Evolutionary conservation across 2,329 filamentous ascomycete genomes (phyloP), one percentile per base, ranked within the genome.

Genomic region (Paraconiothyrium brasiliense): DNA sequence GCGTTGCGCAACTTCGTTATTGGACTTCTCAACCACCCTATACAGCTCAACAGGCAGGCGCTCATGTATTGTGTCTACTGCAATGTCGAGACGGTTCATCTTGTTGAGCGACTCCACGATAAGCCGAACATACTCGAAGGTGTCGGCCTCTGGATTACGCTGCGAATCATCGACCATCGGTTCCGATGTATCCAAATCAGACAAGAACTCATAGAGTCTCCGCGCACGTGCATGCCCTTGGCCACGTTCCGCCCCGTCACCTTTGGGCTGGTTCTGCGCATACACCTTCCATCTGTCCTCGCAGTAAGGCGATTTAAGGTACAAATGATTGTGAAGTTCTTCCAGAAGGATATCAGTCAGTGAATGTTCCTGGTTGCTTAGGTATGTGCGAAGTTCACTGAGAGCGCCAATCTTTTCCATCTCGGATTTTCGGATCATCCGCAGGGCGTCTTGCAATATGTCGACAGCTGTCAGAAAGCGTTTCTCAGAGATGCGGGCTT

Each of bases 281-380:
- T 97, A 87, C 61, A 86, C 87, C 78, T 97, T 96, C 95, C 95
- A 99, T 68, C 95, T 86, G 76, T 97, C 93, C 75, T 97, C 93
- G 75, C 94, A 98, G 76, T 99, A 99, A 0, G 94, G 95, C 3
- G 94, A 98, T 77, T 98, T 98, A 43, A 99, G 87, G 75, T 99
- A 99, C 4, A 99, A 85, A 79, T 99, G 95, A 76, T 97, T 95
- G 76, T 99, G 95, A 37, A 99, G 84, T 78, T 99, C 95, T 76
- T 99, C 95, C n/a, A 98, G 89, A 59, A 99, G 78, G 57, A 98
- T 98, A 74, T 99, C 95, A 73, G 94, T 94, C 65, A 99, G 82
- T 0, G 92, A 89, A 32, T 90, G 92, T 80, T 99, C 95, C 76
- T 99, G 96, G 74, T 97, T 98, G 61, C 89, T 89, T 60, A 99